phyloP scores from a whole-genome alignment of 805 yeast species.

The Candida yuanshanica region DNA sequence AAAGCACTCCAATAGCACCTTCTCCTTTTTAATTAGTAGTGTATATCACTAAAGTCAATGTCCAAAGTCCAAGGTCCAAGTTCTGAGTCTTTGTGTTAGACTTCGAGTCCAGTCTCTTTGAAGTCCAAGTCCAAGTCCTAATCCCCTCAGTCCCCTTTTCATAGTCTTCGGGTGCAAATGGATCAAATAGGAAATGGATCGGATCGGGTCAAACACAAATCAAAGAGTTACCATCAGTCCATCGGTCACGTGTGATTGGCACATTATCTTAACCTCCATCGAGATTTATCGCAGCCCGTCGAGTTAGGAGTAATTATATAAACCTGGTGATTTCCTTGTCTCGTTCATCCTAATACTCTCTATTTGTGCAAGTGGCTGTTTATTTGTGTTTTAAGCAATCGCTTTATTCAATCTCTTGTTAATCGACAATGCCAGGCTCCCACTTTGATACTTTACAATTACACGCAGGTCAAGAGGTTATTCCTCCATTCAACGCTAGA shows the following conservation, averaged over 20 bases:
- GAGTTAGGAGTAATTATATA: not conserved
- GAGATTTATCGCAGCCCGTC: not conserved
- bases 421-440: conserved; percentile 35
- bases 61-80: too few species aligned
- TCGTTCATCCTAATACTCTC: not conserved
- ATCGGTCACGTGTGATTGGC: conserved; percentile 8
- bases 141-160: too few species aligned
- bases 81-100: too few species aligned
- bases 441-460: conserved; percentile 89
- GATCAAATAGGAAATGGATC: too few species aligned
- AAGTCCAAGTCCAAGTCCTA: too few species aligned
- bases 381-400: not conserved
- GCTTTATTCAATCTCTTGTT: not conserved
- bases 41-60: too few species aligned
- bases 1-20: too few species aligned
- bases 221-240: too few species aligned
- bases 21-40: too few species aligned
- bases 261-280: conserved; percentile 1
- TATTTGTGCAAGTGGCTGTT: not conserved
- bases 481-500: conserved; percentile 54
- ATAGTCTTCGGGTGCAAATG: too few species aligned
- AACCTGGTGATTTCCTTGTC: not conserved
- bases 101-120: too few species aligned
- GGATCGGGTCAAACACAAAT: not conserved
- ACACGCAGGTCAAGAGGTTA: conserved; percentile 87